Evolutionary conservation across 2,329 filamentous ascomycete genomes (phyloP), one percentile per base, ranked within the genome.

Genomic region (Tolypocladium ophioglossoides): DNA sequence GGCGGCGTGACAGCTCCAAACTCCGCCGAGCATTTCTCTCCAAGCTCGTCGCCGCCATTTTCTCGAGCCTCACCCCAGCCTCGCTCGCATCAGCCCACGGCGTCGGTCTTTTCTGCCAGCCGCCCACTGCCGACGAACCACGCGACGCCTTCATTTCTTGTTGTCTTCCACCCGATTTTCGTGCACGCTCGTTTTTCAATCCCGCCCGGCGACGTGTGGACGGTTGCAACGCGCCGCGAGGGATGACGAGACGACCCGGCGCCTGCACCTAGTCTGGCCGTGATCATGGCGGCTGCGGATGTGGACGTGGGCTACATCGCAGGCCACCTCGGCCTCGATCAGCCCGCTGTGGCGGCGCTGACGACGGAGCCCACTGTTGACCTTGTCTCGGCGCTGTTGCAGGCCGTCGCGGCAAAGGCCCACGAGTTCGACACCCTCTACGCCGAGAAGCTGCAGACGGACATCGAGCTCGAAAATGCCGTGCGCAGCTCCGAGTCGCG

Each of bases 381-480:
- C 14, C 82, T 96, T 30, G 87, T 96, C 59, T 79, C 81, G 55
- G 76, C 81, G 44, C 77, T 99, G 52, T 79, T 99, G 41, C 77
- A 82, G 58, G 85, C 87, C 30, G 82, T 97, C 52, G 80, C 85
- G 27, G 74, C 76, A 34, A 96, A 94, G 69, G 90, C 89, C 38
- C 87, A 85, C 63, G 90, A 96, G 64, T 86, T 83, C 63, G 90
- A 96, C 66, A 80, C 84, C 40, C 74, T 96, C 41, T 89, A 86
- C 63, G 86, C 92, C 11, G 89, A 95, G 60, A 97, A 96, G 73
- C 79, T 96, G 47, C 86, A 89, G 61, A 76, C 89, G 48, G 90
- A 96, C 64, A 94, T 99, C 47, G 91, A 97, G 74, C 80, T 97
- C 9, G 94, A 99, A 69, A 94, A 90, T 70, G 87, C 86, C 20